Percentiles rank a stretch among this genome's conserved stretches.
Evolutionary conservation across 805 yeast species (phyloP).

Genomic region (Blastobotrys mokoenaii): DNA sequence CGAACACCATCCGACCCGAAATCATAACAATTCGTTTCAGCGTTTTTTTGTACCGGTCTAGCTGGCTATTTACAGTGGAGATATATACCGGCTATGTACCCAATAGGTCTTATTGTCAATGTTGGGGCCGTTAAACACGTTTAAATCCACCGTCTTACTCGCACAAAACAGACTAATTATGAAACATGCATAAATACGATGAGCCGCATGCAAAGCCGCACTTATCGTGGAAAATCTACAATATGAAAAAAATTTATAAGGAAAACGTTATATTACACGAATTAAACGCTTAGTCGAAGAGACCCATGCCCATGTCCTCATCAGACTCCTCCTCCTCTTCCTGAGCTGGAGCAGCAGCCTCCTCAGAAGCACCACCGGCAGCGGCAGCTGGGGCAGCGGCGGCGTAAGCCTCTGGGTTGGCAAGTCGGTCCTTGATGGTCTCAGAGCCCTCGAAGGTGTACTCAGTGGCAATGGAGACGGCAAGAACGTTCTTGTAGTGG

Average conservation of each 20-base stretch:
- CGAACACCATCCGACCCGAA: too few species aligned
- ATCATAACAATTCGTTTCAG: too few species aligned
- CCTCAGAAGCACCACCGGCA: constrained; percentile 60
- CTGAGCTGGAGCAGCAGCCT: constrained; percentile 63
- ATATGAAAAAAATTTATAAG: too few species aligned
- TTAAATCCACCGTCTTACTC: too few species aligned
- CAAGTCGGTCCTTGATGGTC: constrained; percentile 98
- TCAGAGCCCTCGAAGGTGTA: constrained; percentile 99
- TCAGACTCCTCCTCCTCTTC: constrained; percentile 64
- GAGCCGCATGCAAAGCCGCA: too few species aligned
- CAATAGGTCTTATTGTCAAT: too few species aligned
- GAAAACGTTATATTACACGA: neutral
- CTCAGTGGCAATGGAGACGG: constrained; percentile 96
- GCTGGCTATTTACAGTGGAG: too few species aligned
- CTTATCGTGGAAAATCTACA: neutral
- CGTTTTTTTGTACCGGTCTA: too few species aligned
- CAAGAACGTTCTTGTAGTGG: constrained; percentile 98
- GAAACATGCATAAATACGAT: too few species aligned
- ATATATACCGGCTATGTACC: too few species aligned
- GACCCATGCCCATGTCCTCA: constrained; percentile 77
- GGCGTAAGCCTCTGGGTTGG: constrained; percentile 99
- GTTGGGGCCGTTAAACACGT: too few species aligned
- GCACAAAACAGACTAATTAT: too few species aligned
- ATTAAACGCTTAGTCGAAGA: constrained; percentile 69
- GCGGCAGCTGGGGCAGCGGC: constrained; percentile 98